A percentile compares a stretch with the other conserved stretches of the same genome.
Conservation (phyloP, 140 eudicot species). For the Flaveria floridana region DNA sequence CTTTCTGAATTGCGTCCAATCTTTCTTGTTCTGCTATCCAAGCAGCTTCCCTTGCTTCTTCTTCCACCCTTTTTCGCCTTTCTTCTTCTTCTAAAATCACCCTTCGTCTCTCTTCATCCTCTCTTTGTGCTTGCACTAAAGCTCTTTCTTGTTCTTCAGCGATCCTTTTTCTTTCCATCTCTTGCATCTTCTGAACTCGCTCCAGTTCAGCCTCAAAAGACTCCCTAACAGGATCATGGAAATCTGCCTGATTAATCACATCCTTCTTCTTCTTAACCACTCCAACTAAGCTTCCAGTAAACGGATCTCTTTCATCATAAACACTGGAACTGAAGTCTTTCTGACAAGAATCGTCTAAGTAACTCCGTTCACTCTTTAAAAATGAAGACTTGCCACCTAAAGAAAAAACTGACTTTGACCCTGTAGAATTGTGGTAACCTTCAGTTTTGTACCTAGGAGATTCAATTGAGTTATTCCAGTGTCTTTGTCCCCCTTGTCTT, state of each 20-base stretch:
- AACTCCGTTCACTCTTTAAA: slow-evolving; percentile 53
- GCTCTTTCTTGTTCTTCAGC: slow-evolving; percentile 89
- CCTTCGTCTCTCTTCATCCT: slow-evolving; percentile 83
- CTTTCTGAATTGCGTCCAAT: slow-evolving; percentile 63
- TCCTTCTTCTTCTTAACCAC: slow-evolving; percentile 78
- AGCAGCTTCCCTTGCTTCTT: slow-evolving; percentile 86
- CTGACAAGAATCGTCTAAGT: slow-evolving; percentile 51
- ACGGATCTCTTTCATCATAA: slow-evolving; percentile 73
- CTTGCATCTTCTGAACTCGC: slow-evolving; percentile 95
- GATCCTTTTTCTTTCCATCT: slow-evolving; percentile 76
- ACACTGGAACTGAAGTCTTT: slow-evolving; percentile 46
- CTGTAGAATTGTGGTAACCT: slow-evolving; percentile 39
- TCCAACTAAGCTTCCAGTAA: slow-evolving; percentile 67
- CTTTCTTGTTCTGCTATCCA: slow-evolving; percentile 93
- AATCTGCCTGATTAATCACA: slow-evolving; percentile 46
- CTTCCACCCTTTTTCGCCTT: slow-evolving; percentile 60
- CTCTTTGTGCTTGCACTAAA: slow-evolving; percentile 72
- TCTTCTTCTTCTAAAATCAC: slow-evolving; percentile 80
- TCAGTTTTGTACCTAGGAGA: slow-evolving; percentile 49
- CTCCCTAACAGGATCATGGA: slow-evolving; percentile 91
- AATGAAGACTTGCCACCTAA: slow-evolving; percentile 47
- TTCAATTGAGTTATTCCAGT: slow-evolving; percentile 52
- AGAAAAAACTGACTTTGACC: slow-evolving; percentile 40
- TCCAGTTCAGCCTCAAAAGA: slow-evolving; percentile 98
- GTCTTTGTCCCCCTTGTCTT: slow-evolving; percentile 45